Base-by-base conservation (phyloP, 106 monocot genomes). In the Cymbidium sinense region DNA sequence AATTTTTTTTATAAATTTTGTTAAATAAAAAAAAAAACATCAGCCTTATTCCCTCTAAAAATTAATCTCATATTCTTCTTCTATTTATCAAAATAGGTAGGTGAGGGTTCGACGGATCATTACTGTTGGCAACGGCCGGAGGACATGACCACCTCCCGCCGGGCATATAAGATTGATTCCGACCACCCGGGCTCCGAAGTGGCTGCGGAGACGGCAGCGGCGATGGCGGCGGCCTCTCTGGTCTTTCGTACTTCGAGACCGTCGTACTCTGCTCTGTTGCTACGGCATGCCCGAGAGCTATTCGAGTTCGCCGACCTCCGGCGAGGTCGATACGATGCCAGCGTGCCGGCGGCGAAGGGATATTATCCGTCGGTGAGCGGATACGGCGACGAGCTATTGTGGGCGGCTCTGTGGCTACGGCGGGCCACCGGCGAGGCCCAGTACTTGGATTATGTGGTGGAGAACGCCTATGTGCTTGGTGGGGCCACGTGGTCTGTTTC, bases 321-420 rank as follows among this genome's bases (percentile, higher is more conserved):
- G 64, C 86, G 91, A 34, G 95, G 95, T 0, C 84, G 70, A 18
- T 95, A 95, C 47, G 86, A 95, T 70, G 76, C 62, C 47, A 95
- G 89, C 75, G 77, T 95, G 3, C 58, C 69, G 10, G 87, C 47
- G n/a, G 91, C 83, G 55, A 91, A 83, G 82, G 82, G 84, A 34
- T 95, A 84, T 83, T 95, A 95, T 43, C 73, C 89, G 33, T 95
- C 94, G 61, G 71, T 89, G 55, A 94, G 94, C 64, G 94, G 94
- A 15, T 95, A 91, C 85, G 71, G 77, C 2, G 95, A 95, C 77
- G 95, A 95, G 87, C 75, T 95, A 11, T 85, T 95, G n/a, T 95
- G 95, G 95, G 95, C 91, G 15, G 95, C 95, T 9, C 64, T 88
- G 35, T 95, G 95, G 95, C 87, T 95, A 5, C 79, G 88, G 52